Evolutionary conservation across 257 asterid species (phyloP).

Genomic region (Thymus quinquecostatus): DNA sequence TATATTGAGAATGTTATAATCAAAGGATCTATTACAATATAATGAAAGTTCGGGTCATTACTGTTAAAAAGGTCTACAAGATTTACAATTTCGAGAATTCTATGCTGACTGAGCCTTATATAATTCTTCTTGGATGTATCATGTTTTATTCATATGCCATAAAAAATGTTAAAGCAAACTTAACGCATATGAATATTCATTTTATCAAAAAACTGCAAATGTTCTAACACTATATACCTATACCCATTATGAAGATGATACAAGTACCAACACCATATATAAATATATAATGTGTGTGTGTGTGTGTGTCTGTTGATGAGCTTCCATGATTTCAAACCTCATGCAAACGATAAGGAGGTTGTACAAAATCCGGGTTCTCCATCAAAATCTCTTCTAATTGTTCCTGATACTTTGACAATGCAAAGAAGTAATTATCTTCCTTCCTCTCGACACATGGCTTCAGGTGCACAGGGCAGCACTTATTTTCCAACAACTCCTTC

Average conservation of each 20-base stretch:
- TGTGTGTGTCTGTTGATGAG: neutral
- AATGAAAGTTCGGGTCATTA: neutral
- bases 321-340: slow-evolving; percentile 56
- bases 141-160: neutral
- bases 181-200: neutral
- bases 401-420: slow-evolving; percentile 87
- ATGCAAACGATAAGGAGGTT: slow-evolving; percentile 87
- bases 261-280: slow-evolving; percentile 2
- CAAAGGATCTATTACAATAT: neutral
- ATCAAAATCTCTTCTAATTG: slow-evolving; percentile 64
- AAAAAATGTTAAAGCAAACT: neutral
- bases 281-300: neutral
- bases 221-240: neutral
- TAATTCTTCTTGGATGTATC: neutral
- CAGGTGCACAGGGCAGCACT: slow-evolving; percentile 90
- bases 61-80: neutral
- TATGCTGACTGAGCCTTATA: neutral
- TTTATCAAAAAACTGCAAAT: slow-evolving; percentile 18
- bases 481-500: slow-evolving; percentile 82
- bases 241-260: slow-evolving; percentile 7
- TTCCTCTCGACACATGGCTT: slow-evolving; percentile 82
- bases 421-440: slow-evolving; percentile 97
- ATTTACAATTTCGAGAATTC: neutral
- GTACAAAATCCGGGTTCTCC: slow-evolving; percentile 80
- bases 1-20: neutral